A percentile compares a stretch with the other conserved stretches of the same genome.
Conservation (phyloP, 1,284 basidiomycete species). For the Tetrapyrgos nigripes region DNA sequence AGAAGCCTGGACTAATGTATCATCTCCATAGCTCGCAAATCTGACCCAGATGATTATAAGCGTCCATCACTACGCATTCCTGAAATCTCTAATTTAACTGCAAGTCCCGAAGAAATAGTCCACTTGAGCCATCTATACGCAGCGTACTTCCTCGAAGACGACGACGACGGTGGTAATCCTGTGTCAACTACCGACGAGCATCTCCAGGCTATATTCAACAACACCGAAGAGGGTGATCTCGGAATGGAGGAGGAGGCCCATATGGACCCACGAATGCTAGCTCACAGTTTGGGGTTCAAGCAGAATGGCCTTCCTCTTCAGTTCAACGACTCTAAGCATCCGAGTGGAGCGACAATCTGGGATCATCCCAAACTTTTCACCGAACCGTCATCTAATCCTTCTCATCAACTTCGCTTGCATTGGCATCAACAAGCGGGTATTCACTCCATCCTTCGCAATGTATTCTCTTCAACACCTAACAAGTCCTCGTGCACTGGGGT, state of each 20-base stretch:
- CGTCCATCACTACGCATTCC: background rate
- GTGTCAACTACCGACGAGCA: conserved; percentile 16
- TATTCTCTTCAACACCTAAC: conserved; percentile 18
- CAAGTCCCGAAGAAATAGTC: conserved; percentile 2
- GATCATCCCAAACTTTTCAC: conserved; percentile 1
- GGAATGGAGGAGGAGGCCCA: conserved; percentile 31
- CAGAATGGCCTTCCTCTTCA: conserved; percentile 20
- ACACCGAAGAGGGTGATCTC: conserved; percentile 23
- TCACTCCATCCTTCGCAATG: conserved; percentile 29
- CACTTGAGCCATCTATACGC: background rate
- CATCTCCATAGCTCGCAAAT: background rate
- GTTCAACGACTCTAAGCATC: conserved; percentile 27
- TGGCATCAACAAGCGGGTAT: conserved; percentile 37
- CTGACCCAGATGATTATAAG: background rate
- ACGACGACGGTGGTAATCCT: background rate
- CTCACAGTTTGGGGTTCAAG: conserved; percentile 24
- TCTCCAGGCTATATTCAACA: conserved; percentile 19
- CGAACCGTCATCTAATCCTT: background rate
- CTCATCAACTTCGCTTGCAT: conserved; percentile 17
- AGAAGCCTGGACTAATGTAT: background rate
- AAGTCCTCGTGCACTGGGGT: conserved; percentile 16
- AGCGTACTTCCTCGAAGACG: conserved; percentile 1
- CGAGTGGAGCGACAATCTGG: conserved; percentile 21
- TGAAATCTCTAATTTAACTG: background rate
- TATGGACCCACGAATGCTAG: conserved; percentile 8